Percentiles rank a stretch among this genome's conserved stretches.
Conservation (phyloP, 2,329 filamentous ascomycete species). For the Phoma sp. region DNA sequence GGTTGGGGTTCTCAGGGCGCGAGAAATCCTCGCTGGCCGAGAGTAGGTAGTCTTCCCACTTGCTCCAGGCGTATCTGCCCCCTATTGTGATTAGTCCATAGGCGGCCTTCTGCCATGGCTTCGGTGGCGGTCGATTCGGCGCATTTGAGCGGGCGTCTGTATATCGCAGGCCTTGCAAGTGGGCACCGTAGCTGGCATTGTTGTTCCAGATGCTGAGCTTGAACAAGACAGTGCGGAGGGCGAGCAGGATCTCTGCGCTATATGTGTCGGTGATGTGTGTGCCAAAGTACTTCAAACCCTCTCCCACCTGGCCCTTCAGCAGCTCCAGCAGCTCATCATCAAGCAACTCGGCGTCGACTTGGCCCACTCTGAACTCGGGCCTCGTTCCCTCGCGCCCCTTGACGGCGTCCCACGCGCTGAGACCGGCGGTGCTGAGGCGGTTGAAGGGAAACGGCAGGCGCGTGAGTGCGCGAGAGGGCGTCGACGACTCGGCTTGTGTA, state of each 20-base stretch:
- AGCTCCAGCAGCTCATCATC: constrained; percentile 92
- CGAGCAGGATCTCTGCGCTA: constrained; percentile 81
- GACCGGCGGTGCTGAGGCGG: constrained; percentile 56
- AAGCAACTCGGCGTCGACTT: constrained; percentile 92
- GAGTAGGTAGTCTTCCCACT: constrained; percentile 87
- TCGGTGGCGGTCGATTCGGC: constrained; percentile 67
- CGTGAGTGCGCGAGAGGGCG: constrained; percentile 52
- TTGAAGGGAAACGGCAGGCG: constrained; percentile 64
- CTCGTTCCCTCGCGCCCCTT: constrained; percentile 77
- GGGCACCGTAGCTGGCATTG: constrained; percentile 91
- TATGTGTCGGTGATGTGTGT: constrained; percentile 81
- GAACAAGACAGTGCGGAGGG: constrained; percentile 79
- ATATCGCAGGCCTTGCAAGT: constrained; percentile 88
- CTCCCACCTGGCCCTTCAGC: constrained; percentile 82
- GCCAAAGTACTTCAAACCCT: constrained; percentile 86
- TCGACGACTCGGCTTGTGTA: constrained; percentile 48
- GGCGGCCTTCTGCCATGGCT: constrained; percentile 79
- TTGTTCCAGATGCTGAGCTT: constrained; percentile 98
- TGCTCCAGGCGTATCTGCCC: constrained; percentile 87
- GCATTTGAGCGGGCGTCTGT: constrained; percentile 74
- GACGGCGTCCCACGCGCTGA: constrained; percentile 71
- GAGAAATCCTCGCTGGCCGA: constrained; percentile 78
- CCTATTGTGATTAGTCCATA: constrained; percentile 88
- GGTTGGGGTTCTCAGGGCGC: constrained; percentile 55
- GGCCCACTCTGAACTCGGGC: constrained; percentile 89